Evolutionary conservation across 2,329 filamentous ascomycete genomes (phyloP).

Genomic region (Calonectria honghensis): DNA sequence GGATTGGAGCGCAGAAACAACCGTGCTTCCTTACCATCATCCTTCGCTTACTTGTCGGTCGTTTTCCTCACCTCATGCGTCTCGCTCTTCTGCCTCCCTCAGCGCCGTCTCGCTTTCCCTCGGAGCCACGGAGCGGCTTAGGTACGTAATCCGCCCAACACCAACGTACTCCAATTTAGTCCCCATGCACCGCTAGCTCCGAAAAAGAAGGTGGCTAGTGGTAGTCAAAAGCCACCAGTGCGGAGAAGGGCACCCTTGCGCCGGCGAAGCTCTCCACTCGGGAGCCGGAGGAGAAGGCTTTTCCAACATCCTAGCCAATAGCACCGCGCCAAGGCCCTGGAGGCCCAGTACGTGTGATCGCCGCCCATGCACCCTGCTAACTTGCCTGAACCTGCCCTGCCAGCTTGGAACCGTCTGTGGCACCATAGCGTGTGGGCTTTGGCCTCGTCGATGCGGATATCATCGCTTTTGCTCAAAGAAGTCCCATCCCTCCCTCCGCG

Average conservation of each 20-base stretch:
- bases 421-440: conserved; percentile 21
- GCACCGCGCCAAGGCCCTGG: conserved; percentile 8
- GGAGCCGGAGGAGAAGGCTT: conserved; percentile 10
- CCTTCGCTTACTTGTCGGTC: conserved; percentile 17
- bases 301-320: conserved; percentile 18
- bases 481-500: conserved; percentile 4
- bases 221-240: conserved; percentile 25
- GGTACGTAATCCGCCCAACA: conserved; percentile 23
- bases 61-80: conserved; percentile 2
- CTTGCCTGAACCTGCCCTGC: conserved; percentile 15
- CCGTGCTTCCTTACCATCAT: neutral
- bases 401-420: conserved; percentile 25
- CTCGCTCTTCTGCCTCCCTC: conserved; percentile 6
- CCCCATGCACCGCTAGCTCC: conserved; percentile 26
- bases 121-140: neutral
- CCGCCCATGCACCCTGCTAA: conserved; percentile 26
- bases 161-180: conserved; percentile 31
- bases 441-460: conserved; percentile 35
- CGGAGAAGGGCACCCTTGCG: conserved; percentile 30
- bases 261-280: conserved; percentile 21
- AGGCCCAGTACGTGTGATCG: conserved; percentile 38
- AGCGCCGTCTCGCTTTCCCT: conserved; percentile 20
- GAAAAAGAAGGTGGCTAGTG: conserved; percentile 36
- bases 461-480: conserved; percentile 31
- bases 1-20: conserved; percentile 3